phyloP scores from a whole-genome alignment of 331 rosid species.

The Phaseolus coccineus region DNA sequence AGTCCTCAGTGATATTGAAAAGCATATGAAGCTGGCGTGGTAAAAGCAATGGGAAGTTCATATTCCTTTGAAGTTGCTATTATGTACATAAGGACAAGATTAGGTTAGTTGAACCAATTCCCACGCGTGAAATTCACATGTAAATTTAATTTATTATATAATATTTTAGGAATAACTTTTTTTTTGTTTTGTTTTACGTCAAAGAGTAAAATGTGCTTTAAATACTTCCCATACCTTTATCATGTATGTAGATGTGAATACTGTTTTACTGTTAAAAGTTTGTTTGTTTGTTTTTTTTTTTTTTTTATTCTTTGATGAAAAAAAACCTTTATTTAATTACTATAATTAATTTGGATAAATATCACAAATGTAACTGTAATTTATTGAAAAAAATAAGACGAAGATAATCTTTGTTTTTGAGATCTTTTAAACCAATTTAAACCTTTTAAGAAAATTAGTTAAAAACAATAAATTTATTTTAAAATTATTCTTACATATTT shows the following conservation, averaged over 20 bases:
- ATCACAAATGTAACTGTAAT: no score
- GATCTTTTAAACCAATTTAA: no score
- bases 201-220: not conserved
- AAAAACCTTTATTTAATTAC: no score
- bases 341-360: no score
- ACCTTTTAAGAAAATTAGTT: no score
- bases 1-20: conserved; percentile 23
- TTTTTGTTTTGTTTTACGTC: not conserved
- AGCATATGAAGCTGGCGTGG: conserved; percentile 21
- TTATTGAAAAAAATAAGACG: no score
- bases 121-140: conserved; percentile 21
- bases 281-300: no score
- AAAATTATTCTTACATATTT: no score
- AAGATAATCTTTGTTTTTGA: no score
- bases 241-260: not conserved
- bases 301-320: no score
- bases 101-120: conserved; percentile 35
- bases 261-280: no score
- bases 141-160: conserved; percentile 45
- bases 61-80: conserved; percentile 17
- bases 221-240: not conserved
- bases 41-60: not conserved
- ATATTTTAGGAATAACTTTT: not conserved
- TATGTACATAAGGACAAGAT: conserved; percentile 57
- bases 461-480: no score